A percentile compares a stretch with the other conserved stretches of the same genome.
These are phyloP conservation scores for Draba incana DNA, from an alignment of 345 rosid genomes.

Conservation along the genomic window DNA sequence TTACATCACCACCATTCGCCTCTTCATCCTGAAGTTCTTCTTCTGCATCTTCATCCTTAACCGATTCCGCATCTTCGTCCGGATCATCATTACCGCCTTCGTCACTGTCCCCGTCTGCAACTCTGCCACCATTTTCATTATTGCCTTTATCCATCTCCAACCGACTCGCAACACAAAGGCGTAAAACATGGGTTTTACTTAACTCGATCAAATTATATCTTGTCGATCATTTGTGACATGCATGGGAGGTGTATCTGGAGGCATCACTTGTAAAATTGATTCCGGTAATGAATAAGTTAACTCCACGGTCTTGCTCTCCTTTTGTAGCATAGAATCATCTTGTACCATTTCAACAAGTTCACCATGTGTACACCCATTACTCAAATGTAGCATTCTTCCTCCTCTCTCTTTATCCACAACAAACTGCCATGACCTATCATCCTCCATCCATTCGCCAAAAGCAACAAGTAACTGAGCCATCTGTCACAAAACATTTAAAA, in stretches of 20 bases:
- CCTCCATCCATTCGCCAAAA: neutral
- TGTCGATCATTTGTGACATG: neutral
- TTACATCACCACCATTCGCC: too few relatives aligned
- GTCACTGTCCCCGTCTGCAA: too few relatives aligned
- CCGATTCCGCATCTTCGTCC: neutral
- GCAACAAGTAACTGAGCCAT: neutral
- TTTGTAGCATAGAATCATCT: neutral
- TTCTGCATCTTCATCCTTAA: neutral
- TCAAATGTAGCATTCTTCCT: too few relatives aligned
- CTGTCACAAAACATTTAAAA: neutral
- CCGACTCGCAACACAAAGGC: neutral
- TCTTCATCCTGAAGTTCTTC: too few relatives aligned
- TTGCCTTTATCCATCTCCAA: neutral
- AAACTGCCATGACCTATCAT: neutral
- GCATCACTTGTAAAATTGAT: neutral
- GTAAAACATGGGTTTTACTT: neutral
- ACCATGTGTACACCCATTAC: too few relatives aligned
- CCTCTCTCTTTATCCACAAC: neutral
- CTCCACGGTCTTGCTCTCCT: neutral
- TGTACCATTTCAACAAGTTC: neutral
- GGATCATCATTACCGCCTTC: neutral
- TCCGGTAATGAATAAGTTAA: neutral
- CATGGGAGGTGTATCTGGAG: neutral
- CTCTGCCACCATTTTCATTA: too few relatives aligned
- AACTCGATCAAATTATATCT: neutral